Percentiles rank a stretch among this genome's conserved stretches.
Evolutionary conservation across 2,329 filamentous ascomycete genomes (phyloP).

Genomic region (Colletotrichum lupini): DNA sequence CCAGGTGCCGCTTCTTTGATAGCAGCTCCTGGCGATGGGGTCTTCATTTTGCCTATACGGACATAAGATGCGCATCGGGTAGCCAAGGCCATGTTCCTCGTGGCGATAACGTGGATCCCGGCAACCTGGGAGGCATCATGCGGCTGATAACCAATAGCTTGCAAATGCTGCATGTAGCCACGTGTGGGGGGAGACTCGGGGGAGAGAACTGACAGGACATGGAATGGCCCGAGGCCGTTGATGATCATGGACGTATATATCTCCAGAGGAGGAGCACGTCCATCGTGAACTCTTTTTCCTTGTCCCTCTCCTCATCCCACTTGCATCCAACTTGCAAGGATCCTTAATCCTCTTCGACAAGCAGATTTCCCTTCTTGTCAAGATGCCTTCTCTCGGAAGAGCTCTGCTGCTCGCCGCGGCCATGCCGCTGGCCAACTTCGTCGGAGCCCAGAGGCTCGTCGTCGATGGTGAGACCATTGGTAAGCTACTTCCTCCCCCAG

Average conservation of each 20-base stretch:
- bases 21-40: slow-evolving; percentile 6
- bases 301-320: slow-evolving; percentile 7
- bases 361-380: slow-evolving; percentile 13
- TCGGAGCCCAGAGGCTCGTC: slow-evolving; percentile 40
- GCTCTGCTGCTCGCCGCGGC: slow-evolving; percentile 18
- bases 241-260: slow-evolving; percentile 22
- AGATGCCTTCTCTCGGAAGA: slow-evolving; percentile 22
- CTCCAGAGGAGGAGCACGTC: neutral
- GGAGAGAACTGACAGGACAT: neutral
- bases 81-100: slow-evolving; percentile 22
- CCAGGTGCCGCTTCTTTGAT: neutral
- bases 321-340: slow-evolving; percentile 12
- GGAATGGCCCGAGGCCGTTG: slow-evolving; percentile 4
- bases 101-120: slow-evolving; percentile 11
- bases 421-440: slow-evolving; percentile 21
- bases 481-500: slow-evolving; percentile 10
- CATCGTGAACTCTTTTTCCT: neutral
- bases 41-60: slow-evolving; percentile 9
- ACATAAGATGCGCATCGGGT: slow-evolving; percentile 13
- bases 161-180: neutral
- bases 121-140: neutral
- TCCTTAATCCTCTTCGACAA: neutral
- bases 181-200: neutral
- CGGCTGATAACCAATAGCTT: slow-evolving; percentile 13
- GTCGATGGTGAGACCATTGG: slow-evolving; percentile 39